These are phyloP conservation scores for Lactarius sanguifluus DNA, from an alignment of 768 basidiomycete species.

Conservation along the genomic window DNA sequence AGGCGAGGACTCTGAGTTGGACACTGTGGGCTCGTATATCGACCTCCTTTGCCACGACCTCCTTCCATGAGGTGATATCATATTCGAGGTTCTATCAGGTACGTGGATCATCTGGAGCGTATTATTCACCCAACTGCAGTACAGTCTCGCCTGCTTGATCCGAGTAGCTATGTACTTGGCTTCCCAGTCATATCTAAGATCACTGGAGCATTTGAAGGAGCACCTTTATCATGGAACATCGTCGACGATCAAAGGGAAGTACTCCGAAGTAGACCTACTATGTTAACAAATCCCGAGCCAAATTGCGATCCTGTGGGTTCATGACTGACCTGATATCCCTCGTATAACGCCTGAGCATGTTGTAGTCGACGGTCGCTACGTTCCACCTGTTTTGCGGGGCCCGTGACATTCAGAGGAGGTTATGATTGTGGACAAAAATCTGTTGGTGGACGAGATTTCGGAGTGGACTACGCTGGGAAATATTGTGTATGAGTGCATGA, in stretches of 20 bases:
- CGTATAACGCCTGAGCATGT: not conserved
- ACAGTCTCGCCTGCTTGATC: not conserved
- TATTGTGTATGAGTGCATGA: not conserved
- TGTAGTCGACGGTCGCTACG: not conserved
- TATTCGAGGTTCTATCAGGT: not conserved
- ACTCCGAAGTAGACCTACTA: not conserved
- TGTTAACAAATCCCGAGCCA: not conserved
- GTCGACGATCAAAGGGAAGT: not conserved
- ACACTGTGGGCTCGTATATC: not conserved
- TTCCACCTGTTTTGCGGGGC: not conserved
- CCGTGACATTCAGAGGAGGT: not conserved
- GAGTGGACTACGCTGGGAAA: not conserved
- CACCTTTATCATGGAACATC: not conserved
- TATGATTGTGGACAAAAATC: not conserved
- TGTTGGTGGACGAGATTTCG: not conserved
- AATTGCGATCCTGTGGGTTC: not conserved
- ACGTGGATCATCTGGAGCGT: slow-evolving; percentile 1
- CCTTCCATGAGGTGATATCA: not conserved
- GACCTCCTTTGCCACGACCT: not conserved
- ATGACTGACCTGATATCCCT: not conserved
- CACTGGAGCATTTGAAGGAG: not conserved
- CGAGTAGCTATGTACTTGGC: not conserved
- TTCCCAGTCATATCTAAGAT: not conserved
- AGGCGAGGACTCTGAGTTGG: not conserved
- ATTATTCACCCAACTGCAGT: not conserved